Percentiles rank a stretch among this genome's conserved stretches.
These are phyloP conservation scores for Leucocoprinus birnbaumii DNA, from an alignment of 768 basidiomycete species.

Conservation along the genomic window DNA sequence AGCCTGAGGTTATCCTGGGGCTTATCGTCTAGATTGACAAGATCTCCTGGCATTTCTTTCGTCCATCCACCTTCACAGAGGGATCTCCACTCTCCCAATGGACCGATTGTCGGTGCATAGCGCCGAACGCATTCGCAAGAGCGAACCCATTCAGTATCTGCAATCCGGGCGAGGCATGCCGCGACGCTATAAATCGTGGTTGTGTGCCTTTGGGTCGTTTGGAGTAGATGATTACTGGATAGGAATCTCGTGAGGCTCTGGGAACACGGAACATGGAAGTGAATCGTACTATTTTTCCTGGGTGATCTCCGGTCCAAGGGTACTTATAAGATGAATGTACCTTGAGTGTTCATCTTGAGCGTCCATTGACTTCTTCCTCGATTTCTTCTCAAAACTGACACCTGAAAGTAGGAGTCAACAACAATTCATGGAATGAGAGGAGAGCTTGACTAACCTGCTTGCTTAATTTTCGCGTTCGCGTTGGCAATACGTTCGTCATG, in stretches of 20 bases:
- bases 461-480: conserved; percentile 73
- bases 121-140: conserved; percentile 71
- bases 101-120: conserved; percentile 63
- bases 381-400: conserved; percentile 74
- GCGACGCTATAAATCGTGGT: conserved; percentile 59
- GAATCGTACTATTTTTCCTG: conserved; percentile 75
- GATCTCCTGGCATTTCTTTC: conserved; percentile 43
- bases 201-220: conserved; percentile 60
- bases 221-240: conserved; percentile 63
- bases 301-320: conserved; percentile 73
- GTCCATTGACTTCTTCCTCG: conserved; percentile 68
- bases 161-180: conserved; percentile 64
- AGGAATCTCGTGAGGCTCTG: not conserved
- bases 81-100: conserved; percentile 69
- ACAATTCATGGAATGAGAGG: not conserved
- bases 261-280: not conserved
- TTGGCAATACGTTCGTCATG: conserved; percentile 70
- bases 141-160: conserved; percentile 76
- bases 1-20: conserved; percentile 9
- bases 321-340: conserved; percentile 71
- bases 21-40: conserved; percentile 29
- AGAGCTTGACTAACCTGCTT: conserved; percentile 49
- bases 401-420: conserved; percentile 35
- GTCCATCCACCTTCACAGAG: conserved; percentile 78
- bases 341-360: conserved; percentile 72